These are phyloP conservation scores for Aspergillus affinis DNA, from an alignment of 495 filamentous ascomycete species.

Conservation along the genomic window DNA sequence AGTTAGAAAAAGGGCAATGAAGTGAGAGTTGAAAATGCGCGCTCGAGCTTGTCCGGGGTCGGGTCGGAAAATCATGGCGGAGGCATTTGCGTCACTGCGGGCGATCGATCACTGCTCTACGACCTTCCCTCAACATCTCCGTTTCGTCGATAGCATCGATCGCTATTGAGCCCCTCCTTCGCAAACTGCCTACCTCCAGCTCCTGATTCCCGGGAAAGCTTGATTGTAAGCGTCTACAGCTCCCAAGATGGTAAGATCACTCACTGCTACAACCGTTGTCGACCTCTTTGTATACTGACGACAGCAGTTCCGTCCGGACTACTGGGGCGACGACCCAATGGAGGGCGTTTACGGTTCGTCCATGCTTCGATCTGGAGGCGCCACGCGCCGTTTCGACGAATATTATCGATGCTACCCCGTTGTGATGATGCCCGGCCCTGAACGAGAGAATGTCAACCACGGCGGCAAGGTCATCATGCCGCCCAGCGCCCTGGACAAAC, in stretches of 20 bases:
- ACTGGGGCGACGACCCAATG: constrained; percentile 59
- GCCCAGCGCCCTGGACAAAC: constrained; percentile 90
- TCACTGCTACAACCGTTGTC: neutral
- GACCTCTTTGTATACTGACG: constrained; percentile 19
- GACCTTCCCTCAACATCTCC: constrained; percentile 2
- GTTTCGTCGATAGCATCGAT: neutral
- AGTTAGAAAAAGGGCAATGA: constrained; percentile 9
- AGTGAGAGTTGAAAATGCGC: constrained; percentile 10
- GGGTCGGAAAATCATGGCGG: constrained; percentile 49
- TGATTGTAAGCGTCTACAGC: neutral
- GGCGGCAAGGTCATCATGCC: constrained; percentile 97
- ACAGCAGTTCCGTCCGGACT: constrained; percentile 51
- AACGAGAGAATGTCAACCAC: constrained; percentile 87
- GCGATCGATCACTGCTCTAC: constrained; percentile 18
- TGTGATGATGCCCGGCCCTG: constrained; percentile 89
- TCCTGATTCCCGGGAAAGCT: neutral
- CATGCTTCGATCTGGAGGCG: constrained; percentile 40
- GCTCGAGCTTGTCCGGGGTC: constrained; percentile 33
- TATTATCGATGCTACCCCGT: constrained; percentile 96
- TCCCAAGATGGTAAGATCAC: neutral
- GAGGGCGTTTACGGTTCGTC: constrained; percentile 44
- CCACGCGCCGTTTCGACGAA: constrained; percentile 82
- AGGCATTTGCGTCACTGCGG: constrained; percentile 45
- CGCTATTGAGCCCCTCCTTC: neutral
- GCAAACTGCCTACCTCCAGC: neutral